Conservation (phyloP, 2,329 filamentous ascomycete genomes). For the Elsinoe fawcettii region DNA sequence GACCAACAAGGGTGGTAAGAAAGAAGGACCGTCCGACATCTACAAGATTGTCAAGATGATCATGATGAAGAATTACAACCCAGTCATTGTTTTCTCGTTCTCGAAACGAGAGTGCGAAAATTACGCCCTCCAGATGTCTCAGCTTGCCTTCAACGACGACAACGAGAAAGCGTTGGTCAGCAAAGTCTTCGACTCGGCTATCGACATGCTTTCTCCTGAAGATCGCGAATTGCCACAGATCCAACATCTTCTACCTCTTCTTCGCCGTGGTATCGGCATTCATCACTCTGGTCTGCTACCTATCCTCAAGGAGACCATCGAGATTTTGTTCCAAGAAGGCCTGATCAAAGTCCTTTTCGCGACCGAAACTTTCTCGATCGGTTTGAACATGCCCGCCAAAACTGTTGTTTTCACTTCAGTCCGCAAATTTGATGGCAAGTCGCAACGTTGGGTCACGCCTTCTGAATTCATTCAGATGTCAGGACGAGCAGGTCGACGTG, state of each 20-base stretch:
- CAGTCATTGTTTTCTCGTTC: conserved; percentile 98
- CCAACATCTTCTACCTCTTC: conserved; percentile 74
- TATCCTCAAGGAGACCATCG: conserved; percentile 96
- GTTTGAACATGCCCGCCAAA: conserved; percentile 97
- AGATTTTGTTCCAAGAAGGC: conserved; percentile 97
- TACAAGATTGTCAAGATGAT: conserved; percentile 99
- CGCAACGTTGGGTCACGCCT: conserved; percentile 75
- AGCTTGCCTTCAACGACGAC: conserved; percentile 89
- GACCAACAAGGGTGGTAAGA: conserved; percentile 75
- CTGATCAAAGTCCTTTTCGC: conserved; percentile 97
- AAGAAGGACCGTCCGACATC: conserved; percentile 68
- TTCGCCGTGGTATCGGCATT: conserved; percentile 88
- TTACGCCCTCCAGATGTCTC: conserved; percentile 77
- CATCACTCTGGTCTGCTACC: conserved; percentile 94
- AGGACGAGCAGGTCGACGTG: conserved; percentile 89
- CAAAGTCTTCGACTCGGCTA: conserved; percentile 88
- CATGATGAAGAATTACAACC: conserved; percentile 93
- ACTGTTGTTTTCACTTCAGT: conserved; percentile 98
- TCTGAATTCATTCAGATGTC: conserved; percentile 99
- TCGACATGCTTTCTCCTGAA: conserved; percentile 85
- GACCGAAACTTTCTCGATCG: conserved; percentile 97
- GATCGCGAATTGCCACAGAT: conserved; percentile 87
- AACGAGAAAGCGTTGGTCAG: conserved; percentile 90
- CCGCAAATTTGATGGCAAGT: conserved; percentile 83
- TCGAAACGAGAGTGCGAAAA: conserved; percentile 95